Base-by-base conservation (phyloP, 1,284 basidiomycete genomes). In the Sanghuangporus sanghuang region DNA sequence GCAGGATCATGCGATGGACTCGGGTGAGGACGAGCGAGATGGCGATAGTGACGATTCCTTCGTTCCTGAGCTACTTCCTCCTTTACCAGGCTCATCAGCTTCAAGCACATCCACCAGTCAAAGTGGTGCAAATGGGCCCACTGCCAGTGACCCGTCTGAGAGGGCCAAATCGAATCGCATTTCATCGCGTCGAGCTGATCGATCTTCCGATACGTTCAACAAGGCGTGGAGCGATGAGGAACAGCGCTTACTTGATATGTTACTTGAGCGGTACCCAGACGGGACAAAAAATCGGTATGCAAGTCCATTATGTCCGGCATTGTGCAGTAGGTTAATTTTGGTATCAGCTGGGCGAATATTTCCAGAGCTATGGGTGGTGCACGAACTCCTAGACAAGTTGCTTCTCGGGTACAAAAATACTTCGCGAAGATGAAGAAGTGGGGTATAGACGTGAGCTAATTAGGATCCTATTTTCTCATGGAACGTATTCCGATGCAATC, bases 371-470 rank as follows among this genome's bases (percentile, higher is more conserved):
- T 92, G 90, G 78, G 84, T 62, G 90, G 90, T 1, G 77, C 78
- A 56, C 77, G 90, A 60, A 92, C 90, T 2, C 84, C 90, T 7
- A 77, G 90, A 64, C 90, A 92, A 74, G 90, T 92, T n/a, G 89
- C 90, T 32, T 91, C 88, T 75, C 82, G 90, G 21, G 90, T 92
- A 58, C 90, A 92, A 70, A 92, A 92, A 74, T 92, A 91, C 73
- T 88, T 90, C 71, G 87, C 89, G 71, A 92, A 92, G 76, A 72
- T 92, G 72, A 90, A 87, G 73, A 81, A 82, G 68, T 90, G 85
- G 72, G 90, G 90, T 36, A 71, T 84, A 18, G 74, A 77, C 18
- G 46, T 64, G 54, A 32, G n/a, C 32, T 63, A 40, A 18, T 6
- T 14, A n/a, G 21, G 27, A 52, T 52, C 9, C 14, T 23, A n/a